A percentile compares a stretch with the other conserved stretches of the same genome.
Conservation (phyloP, 805 yeast genomes). For the Ogataea nakhonphanomensis region DNA sequence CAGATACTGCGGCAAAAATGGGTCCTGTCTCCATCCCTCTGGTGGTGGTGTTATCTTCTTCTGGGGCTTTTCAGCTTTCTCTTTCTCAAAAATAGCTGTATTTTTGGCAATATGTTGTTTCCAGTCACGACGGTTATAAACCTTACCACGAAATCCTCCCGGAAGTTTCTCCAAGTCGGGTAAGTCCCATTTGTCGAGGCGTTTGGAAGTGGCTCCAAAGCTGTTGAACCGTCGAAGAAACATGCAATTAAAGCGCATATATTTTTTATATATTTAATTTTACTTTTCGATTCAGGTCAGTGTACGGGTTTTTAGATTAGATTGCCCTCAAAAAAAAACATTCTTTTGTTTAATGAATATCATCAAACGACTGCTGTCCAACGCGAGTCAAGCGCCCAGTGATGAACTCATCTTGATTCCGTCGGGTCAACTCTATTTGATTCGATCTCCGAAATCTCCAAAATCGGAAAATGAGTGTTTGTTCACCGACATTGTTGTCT, state of each 20-base stretch:
- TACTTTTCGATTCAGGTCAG: background rate
- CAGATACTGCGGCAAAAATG: constrained; percentile 60
- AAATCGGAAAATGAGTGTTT: constrained; percentile 83
- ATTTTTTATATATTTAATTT: background rate
- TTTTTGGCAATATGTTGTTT: constrained; percentile 20
- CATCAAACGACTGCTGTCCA: constrained; percentile 50
- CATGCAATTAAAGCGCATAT: background rate
- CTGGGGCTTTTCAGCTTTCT: constrained; percentile 14
- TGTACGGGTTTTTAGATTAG: background rate
- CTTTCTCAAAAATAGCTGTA: constrained; percentile 17
- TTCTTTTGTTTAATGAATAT: constrained; percentile 58
- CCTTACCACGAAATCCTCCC: constrained; percentile 34
- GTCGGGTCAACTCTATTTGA: constrained; percentile 71
- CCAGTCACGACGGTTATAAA: constrained; percentile 31
- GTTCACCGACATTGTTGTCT: constrained; percentile 74
- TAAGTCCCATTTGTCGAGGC: constrained; percentile 33
- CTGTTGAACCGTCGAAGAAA: constrained; percentile 5
- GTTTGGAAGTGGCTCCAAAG: constrained; percentile 5
- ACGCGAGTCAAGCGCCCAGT: constrained; percentile 36
- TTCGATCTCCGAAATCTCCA: constrained; percentile 75
- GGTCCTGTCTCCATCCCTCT: constrained; percentile 41
- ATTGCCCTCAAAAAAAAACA: constrained; percentile 10
- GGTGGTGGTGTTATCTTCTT: constrained; percentile 37
- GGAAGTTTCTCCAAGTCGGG: constrained; percentile 34
- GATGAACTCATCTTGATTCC: constrained; percentile 69